These are phyloP conservation scores for Agapanthus africanus DNA, from an alignment of 106 monocot genomes.

Conservation along the genomic window DNA sequence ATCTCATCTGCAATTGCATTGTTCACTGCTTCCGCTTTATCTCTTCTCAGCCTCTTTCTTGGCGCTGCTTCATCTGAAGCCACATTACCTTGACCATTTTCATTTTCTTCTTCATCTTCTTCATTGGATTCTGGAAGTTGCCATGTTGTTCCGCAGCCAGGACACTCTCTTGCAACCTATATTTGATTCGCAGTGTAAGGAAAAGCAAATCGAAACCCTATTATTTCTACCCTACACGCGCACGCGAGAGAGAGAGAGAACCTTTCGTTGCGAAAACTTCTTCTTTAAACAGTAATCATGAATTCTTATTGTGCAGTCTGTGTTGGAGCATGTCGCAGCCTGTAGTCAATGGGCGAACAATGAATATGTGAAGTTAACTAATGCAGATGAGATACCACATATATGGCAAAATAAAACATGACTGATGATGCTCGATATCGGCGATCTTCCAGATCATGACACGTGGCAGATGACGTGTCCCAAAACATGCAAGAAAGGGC, in stretches of 20 bases:
- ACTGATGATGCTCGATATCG: too few species aligned
- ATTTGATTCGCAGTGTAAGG: neutral
- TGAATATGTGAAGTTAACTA: too few species aligned
- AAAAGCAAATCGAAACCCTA: neutral
- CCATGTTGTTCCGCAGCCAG: conserved; percentile 64
- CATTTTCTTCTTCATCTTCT: conserved; percentile 26
- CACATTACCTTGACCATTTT: conserved; percentile 17
- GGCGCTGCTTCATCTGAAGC: neutral
- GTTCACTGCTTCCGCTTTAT: conserved; percentile 25
- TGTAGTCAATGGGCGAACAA: conserved; percentile 13
- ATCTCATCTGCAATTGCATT: neutral
- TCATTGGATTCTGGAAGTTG: conserved; percentile 18
- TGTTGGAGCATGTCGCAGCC: conserved; percentile 68
- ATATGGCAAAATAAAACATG: too few species aligned
- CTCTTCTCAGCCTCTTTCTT: conserved; percentile 14
- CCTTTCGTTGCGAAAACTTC: conserved; percentile 62
- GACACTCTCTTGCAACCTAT: conserved; percentile 60
- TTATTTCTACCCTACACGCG: neutral
- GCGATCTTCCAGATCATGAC: too few species aligned
- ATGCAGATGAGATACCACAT: too few species aligned
- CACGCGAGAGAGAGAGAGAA: neutral
- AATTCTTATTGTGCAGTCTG: conserved; percentile 59
- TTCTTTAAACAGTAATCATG: conserved; percentile 78
- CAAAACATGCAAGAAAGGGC: too few species aligned
- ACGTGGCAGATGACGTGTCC: too few species aligned